Evolutionary conservation across 345 rosid species (phyloP), one percentile per base, ranked within the genome.

Genomic region (Lepidium sativum): DNA sequence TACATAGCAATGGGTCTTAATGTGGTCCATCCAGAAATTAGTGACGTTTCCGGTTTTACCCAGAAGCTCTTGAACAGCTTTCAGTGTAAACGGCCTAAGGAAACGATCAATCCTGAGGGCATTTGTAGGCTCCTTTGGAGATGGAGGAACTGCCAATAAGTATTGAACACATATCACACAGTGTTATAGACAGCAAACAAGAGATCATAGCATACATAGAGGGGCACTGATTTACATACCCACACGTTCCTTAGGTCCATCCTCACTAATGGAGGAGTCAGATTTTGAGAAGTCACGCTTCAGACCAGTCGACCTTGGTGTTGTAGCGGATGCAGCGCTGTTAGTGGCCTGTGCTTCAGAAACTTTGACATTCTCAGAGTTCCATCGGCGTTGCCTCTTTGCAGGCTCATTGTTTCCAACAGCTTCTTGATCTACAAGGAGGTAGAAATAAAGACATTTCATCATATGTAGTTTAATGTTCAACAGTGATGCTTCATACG

Each of bases 11-110:
- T 94, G 99, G 40, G 99, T 94, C 80, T 94, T 94, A 60, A 94
- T 94, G 37, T 86, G 80, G 49, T 94, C 97, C 99, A 94, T 94
- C 99, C 99, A 94, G 81, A 94, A 95, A 75, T 80, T 79, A 27
- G 82, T 71, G 38, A 88, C 79, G 12, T 57, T 77, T 62, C 99
- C 98, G 21, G 96, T 91, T 78, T 86, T 86, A 20, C 94, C 95
- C 20, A 95, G 71, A 67, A 95, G 91, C 75, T 88, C 99, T 70
- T 95, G 97, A 60, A 91, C 97, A 80, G 99, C 98, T 68, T 87
- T 91, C 72, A 95, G 76, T 6, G 99, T 95, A 59, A 95, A 95
- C 15, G 99, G 99, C 54, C 99, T 95, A 60, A 95, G 68, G 80
- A 95, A 95, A 33, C 72, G 83, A 77, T 95, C 98, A 51, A 95